Evolutionary conservation across 805 yeast species (phyloP).

Genomic region (Ogataea henricii): DNA sequence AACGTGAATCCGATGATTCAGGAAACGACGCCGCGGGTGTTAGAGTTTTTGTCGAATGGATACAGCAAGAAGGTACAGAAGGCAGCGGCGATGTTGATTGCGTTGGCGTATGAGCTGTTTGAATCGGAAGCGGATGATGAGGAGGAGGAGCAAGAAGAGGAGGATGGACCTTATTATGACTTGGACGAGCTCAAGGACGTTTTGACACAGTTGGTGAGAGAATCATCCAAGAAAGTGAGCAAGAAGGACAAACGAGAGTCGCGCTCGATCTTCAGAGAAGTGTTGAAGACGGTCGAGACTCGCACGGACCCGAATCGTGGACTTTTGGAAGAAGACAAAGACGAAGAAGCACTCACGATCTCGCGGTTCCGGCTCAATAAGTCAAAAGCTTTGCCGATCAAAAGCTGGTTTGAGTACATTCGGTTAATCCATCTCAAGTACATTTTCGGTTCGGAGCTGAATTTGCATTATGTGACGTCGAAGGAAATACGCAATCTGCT

Average conservation of each 20-base stretch:
- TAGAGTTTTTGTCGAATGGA: constrained; percentile 43
- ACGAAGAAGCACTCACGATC: constrained; percentile 17
- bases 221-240: constrained; percentile 57
- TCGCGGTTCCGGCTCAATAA: constrained; percentile 45
- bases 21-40: constrained; percentile 42
- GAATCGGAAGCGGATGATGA: constrained; percentile 39
- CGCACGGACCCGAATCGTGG: constrained; percentile 37
- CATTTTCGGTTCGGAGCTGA: constrained; percentile 54
- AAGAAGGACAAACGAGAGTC: constrained; percentile 64
- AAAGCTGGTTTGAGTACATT: constrained; percentile 51
- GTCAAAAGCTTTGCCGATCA: constrained; percentile 47
- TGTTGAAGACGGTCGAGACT: constrained; percentile 47
- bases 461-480: constrained; percentile 44
- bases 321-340: constrained; percentile 9
- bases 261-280: constrained; percentile 62
- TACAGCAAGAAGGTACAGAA: constrained; percentile 47
- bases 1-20: constrained; percentile 40
- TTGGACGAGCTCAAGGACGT: constrained; percentile 46
- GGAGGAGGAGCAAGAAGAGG: constrained; percentile 44
- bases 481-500: constrained; percentile 27
- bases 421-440: constrained; percentile 51
- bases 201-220: constrained; percentile 46
- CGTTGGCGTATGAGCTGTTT: constrained; percentile 56
- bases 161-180: constrained; percentile 51
- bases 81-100: constrained; percentile 58